A percentile compares a stretch with the other conserved stretches of the same genome.
These are phyloP conservation scores for Emergomyces orientalis DNA, from an alignment of 2,329 filamentous ascomycete genomes.

Conservation along the genomic window DNA sequence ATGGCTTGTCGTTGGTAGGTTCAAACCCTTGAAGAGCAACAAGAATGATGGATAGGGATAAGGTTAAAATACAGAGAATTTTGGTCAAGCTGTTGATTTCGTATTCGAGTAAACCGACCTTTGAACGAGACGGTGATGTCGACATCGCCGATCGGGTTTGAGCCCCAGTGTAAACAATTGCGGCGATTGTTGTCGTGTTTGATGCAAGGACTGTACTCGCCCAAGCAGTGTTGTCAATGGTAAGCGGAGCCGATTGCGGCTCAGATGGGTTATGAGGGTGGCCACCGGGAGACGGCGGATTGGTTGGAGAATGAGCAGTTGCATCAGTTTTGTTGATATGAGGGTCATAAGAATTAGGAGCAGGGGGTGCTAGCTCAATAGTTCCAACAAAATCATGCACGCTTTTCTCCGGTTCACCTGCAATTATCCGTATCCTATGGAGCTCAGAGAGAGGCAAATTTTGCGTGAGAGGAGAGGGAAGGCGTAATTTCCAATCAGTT, in stretches of 20 bases:
- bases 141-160: constrained; percentile 91
- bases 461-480: constrained; percentile 81
- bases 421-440: constrained; percentile 56
- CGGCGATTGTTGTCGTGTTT: constrained; percentile 76
- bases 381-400: constrained; percentile 95
- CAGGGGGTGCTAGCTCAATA: constrained; percentile 59
- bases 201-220: constrained; percentile 96
- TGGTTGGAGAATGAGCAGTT: neutral
- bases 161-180: constrained; percentile 87
- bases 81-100: constrained; percentile 98
- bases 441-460: constrained; percentile 64
- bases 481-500: constrained; percentile 93
- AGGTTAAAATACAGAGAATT: constrained; percentile 81
- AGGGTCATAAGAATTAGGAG: constrained; percentile 38
- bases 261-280: constrained; percentile 17
- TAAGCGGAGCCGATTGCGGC: constrained; percentile 59
- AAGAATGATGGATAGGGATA: constrained; percentile 75
- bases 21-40: constrained; percentile 80
- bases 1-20: constrained; percentile 45
- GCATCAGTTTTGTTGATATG: constrained; percentile 27
- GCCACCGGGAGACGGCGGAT: constrained; percentile 16
- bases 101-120: constrained; percentile 84
- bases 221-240: constrained; percentile 97
- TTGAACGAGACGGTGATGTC: constrained; percentile 82
- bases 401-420: constrained; percentile 82